phyloP scores from a whole-genome alignment of 192 early-diverging fungal species.

The Paraglomus occultum region DNA sequence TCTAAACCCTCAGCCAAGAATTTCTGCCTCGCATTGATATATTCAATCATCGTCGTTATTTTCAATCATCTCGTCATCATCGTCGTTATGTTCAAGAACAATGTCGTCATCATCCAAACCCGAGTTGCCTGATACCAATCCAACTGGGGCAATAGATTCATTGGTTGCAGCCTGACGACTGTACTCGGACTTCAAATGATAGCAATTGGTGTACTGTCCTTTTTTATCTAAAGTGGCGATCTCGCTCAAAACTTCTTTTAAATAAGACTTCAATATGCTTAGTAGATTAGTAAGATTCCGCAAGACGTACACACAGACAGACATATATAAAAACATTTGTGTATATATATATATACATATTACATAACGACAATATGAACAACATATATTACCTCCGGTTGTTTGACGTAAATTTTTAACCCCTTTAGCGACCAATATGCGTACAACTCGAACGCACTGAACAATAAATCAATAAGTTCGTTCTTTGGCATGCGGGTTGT shows the following conservation, averaged over 20 bases:
- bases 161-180: conserved; percentile 42
- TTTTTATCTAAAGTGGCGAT: conserved; percentile 80
- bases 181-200: conserved; percentile 86
- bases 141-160: conserved; percentile 4
- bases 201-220: conserved; percentile 77
- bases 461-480: conserved; percentile 83
- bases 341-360: too few relatives aligned
- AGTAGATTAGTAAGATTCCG: too few relatives aligned
- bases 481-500: conserved; percentile 80
- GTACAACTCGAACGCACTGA: conserved; percentile 74
- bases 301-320: too few relatives aligned
- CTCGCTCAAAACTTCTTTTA: conserved; percentile 82
- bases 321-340: neutral
- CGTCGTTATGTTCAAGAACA: conserved; percentile 33
- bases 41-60: too few relatives aligned
- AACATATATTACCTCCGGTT: conserved; percentile 58
- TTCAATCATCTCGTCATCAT: conserved; percentile 37
- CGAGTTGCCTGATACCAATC: conserved; percentile 1
- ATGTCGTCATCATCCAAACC: conserved; percentile 31
- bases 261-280: conserved; percentile 47
- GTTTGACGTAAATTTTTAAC: conserved; percentile 74
- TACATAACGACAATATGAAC: neutral
- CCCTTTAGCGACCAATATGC: conserved; percentile 87
- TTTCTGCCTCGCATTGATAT: too few relatives aligned
- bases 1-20: too few relatives aligned